Base-by-base conservation (phyloP, 108 stramenopile species). In the Mayamaea pseudoterrestris region DNA sequence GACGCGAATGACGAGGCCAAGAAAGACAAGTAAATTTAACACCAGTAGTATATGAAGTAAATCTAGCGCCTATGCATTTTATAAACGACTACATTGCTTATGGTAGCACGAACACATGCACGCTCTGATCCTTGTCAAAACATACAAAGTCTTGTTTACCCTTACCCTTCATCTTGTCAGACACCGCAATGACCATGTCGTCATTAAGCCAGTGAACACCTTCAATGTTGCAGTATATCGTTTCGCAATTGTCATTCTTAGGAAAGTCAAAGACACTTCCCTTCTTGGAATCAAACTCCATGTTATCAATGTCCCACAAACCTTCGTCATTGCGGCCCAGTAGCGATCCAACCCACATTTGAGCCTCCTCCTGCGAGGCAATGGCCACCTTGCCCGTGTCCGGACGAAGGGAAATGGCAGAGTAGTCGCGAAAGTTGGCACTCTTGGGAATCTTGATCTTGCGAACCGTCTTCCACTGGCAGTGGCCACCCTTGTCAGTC, bases 181-280 rank as follows among this genome's bases (percentile, higher is more conserved):
- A 65, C 12, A 86, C 84, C 27, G 71, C 78, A 35, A 85, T 58
- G 17, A 85, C 29, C 62, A 67, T 73, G 16, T 85, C 54, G 34
- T 71, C 74, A 30, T 76, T 58, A 23, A 86, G 45, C 62, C 71
- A 86, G 34, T 78, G 63, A 14, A 80, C 68, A 5, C 84, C 84
- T 51, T 86, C 84, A 35, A 86, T 67, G 55, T 86, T 86, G 65
- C 84, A 86, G 52, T 79, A 86, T 0, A 74, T 20, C 8, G 71
- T 77, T 8, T 60, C 41, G 32, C 84, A 80, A 12, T 53, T 41
- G 22, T 52, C 27, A 34, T 69, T 52, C 22, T 74, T 65, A 9
- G 84, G 79, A 55, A 86, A 86, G 26, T 73, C 57, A 23, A 56
- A 60, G 18, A 77, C 52, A 11, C 35, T 45, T 14, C 46, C 45